Evolutionary conservation across 1,284 basidiomycete genomes (phyloP).

Genomic region (Puccinia polysora): DNA sequence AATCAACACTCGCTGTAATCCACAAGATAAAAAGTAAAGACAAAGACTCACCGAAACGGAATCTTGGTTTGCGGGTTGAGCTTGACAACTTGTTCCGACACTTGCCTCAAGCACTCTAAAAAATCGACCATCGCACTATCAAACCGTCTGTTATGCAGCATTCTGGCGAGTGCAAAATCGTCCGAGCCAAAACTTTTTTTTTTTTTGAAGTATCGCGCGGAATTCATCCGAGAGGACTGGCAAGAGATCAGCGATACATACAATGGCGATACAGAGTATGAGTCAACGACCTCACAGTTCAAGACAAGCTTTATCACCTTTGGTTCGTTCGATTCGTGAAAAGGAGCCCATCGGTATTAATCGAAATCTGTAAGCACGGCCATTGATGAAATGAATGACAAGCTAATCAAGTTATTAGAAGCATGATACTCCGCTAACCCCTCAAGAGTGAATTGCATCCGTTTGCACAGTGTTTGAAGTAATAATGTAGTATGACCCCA

Average conservation of each 20-base stretch:
- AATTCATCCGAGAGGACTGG: neutral
- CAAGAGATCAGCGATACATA: neutral
- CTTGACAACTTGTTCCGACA: slow-evolving; percentile 73
- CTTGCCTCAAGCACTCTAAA: slow-evolving; percentile 84
- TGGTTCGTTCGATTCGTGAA: slow-evolving; percentile 77
- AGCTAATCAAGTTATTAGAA: slow-evolving; percentile 39
- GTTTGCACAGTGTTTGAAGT: slow-evolving; percentile 80
- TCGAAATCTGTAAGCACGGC: slow-evolving; percentile 63
- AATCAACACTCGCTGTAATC: neutral
- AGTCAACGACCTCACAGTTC: slow-evolving; percentile 82
- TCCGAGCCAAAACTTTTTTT: slow-evolving; percentile 64
- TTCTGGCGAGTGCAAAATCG: slow-evolving; percentile 75
- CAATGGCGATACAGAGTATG: slow-evolving; percentile 26
- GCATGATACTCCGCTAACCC: slow-evolving; percentile 60
- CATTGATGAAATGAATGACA: neutral
- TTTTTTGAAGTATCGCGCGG: neutral
- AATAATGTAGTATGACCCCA: slow-evolving; percentile 94
- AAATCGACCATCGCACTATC: slow-evolving; percentile 94
- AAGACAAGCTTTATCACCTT: slow-evolving; percentile 67
- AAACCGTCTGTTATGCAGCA: slow-evolving; percentile 90
- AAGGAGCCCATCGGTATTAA: slow-evolving; percentile 88
- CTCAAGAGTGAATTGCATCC: slow-evolving; percentile 79
- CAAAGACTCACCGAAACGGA: slow-evolving; percentile 68
- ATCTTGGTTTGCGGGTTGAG: slow-evolving; percentile 71
- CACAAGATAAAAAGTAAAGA: slow-evolving; percentile 40